Evolutionary conservation across 305 asterid species (phyloP).

Genomic region (Fraxinus sp.): DNA sequence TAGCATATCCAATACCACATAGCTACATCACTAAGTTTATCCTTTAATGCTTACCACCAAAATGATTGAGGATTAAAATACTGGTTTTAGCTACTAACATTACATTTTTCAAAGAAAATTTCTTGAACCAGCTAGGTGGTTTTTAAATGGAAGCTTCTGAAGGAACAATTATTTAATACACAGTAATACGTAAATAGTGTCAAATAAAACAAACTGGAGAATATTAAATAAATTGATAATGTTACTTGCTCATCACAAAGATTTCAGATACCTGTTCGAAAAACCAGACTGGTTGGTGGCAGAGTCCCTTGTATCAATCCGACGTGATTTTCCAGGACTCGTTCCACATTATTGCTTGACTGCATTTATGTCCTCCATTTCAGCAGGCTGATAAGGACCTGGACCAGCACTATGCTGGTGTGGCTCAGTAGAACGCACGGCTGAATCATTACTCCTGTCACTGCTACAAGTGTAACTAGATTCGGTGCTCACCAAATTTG

Average conservation of each 20-base stretch:
- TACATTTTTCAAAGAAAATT: constrained; percentile 18
- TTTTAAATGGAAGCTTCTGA: background rate
- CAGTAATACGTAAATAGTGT: background rate
- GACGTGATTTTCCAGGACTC: constrained; percentile 37
- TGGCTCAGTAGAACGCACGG: constrained; percentile 52
- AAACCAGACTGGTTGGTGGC: constrained; percentile 40
- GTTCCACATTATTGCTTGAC: constrained; percentile 35
- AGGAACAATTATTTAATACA: background rate
- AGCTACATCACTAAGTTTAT: background rate
- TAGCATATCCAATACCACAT: background rate
- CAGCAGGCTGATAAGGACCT: constrained; percentile 38
- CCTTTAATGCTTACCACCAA: constrained; percentile 12
- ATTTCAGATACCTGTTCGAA: constrained; percentile 54
- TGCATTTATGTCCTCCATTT: constrained; percentile 39
- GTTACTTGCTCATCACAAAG: constrained; percentile 8
- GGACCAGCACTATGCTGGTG: constrained; percentile 51
- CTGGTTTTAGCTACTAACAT: background rate
- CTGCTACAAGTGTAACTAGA: constrained; percentile 69
- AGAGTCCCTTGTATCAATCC: constrained; percentile 41
- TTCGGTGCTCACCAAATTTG: constrained; percentile 65
- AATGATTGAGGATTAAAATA: background rate
- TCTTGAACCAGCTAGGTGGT: background rate
- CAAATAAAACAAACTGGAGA: constrained; percentile 12
- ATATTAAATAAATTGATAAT: constrained; percentile 13
- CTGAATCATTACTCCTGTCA: constrained; percentile 65